Evolutionary conservation across 2,329 filamentous ascomycete genomes (phyloP), one percentile per base, ranked within the genome.

Genomic region (Neospermospora avenae): DNA sequence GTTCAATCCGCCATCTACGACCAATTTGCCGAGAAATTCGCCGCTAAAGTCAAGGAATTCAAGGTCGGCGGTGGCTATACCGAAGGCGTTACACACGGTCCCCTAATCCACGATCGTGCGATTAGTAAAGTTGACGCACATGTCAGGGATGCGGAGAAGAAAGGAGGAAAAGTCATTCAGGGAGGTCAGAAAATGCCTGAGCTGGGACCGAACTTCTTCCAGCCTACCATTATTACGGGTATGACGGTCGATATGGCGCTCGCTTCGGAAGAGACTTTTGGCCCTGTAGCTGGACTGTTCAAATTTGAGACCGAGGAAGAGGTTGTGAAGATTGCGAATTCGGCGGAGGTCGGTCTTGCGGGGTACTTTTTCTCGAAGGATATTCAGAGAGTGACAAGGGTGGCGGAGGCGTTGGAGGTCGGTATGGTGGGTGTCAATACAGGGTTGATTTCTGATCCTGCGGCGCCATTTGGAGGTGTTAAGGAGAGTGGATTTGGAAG

Each of bases 251-350:
- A 93, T 44, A 98, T 98, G 95, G 81, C 84, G 61, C 82, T 98
- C 67, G 87, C 90, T 4, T 79, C 79, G 1, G 93, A 98, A 75
- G 95, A 99, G 80, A 99, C 93, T 0, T 99, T 99, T 73, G 95
- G 95, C 0, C 95, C 95, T 2, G 89, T 98, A 0, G 93, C 93
- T 0, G 93, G 90, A 0, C 76, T 98, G 14, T 97, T 97, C 79
- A 83, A 86, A 52, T 99, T 98, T 72, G 84, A 90, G 49, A 91
- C 88, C 0, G 95, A 98, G 76, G 87, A 89, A 56, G 93, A 98
- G 70, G 95, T 96, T 4, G 85, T 98, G 31, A 80, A 83, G 64
- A 77, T 93, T 66, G 93, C 95, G 3, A 99, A 99, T 75, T 76
- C 78, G 44, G 81, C 90, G 1, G 87, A 93, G 55, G 93, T 98